Evolutionary conservation across 495 filamentous ascomycete species (phyloP).

Genomic region (Penicillium atrosanguineum): DNA sequence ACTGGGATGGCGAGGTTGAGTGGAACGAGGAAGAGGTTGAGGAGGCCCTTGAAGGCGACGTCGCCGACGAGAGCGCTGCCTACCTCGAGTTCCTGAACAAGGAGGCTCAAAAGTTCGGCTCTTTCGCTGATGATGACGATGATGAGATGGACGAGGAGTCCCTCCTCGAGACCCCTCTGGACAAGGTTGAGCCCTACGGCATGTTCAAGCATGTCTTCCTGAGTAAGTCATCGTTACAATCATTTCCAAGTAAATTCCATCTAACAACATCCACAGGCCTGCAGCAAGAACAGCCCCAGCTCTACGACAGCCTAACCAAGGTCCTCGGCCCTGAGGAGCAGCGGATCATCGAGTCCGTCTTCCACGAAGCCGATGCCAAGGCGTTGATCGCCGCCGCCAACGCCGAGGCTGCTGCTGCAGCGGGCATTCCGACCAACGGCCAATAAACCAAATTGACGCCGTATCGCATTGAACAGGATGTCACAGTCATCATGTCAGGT

Average conservation of each 20-base stretch:
- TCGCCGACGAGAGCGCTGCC: slow-evolving; percentile 84
- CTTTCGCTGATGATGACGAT: slow-evolving; percentile 69
- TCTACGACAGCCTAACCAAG: slow-evolving; percentile 77
- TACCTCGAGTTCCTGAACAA: slow-evolving; percentile 95
- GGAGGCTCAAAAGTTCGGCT: slow-evolving; percentile 83
- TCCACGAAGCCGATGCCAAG: slow-evolving; percentile 74
- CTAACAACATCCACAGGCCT: slow-evolving; percentile 57
- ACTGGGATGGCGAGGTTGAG: slow-evolving; percentile 63
- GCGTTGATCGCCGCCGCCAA: slow-evolving; percentile 40
- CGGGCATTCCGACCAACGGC: slow-evolving; percentile 38
- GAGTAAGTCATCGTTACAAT: slow-evolving; percentile 57
- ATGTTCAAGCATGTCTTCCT: slow-evolving; percentile 78
- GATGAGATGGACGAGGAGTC: slow-evolving; percentile 91
- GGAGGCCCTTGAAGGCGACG: slow-evolving; percentile 58
- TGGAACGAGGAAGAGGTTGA: slow-evolving; percentile 67
- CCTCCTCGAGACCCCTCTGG: slow-evolving; percentile 87
- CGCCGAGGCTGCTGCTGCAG: slow-evolving; percentile 36
- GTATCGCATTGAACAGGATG: slow-evolving; percentile 1
- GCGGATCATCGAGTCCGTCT: slow-evolving; percentile 71
- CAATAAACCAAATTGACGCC: slow-evolving; percentile 22
- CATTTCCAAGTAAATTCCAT: not conserved
- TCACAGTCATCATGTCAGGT: slow-evolving; percentile 6
- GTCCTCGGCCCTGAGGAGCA: slow-evolving; percentile 80
- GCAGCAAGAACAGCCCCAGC: slow-evolving; percentile 84
- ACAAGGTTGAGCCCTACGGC: slow-evolving; percentile 90